Percentiles rank a stretch among this genome's conserved stretches.
Evolutionary conservation across 2,329 filamentous ascomycete species (phyloP).

Genomic region (Monilinia polystroma): DNA sequence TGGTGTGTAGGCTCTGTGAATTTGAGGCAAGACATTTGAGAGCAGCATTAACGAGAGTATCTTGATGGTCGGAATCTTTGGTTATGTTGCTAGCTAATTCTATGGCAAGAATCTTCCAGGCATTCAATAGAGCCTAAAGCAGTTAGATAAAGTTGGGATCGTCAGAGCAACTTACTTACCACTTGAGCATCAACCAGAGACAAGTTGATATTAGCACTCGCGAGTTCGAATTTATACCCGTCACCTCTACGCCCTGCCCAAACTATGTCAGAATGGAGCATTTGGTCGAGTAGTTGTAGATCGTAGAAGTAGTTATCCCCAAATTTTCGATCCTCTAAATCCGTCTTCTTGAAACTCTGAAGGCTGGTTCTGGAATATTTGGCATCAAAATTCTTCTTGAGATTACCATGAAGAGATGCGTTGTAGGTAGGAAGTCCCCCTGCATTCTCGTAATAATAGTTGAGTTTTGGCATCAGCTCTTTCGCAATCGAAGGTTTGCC

Average conservation of each 20-base stretch:
- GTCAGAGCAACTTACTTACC: conserved; percentile 48
- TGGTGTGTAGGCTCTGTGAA: conserved; percentile 66
- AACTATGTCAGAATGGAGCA: conserved; percentile 73
- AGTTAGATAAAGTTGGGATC: conserved; percentile 34
- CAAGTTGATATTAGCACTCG: conserved; percentile 83
- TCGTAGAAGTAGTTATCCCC: conserved; percentile 85
- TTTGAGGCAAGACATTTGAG: conserved; percentile 79
- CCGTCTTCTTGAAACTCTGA: conserved; percentile 77
- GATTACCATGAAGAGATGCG: conserved; percentile 77
- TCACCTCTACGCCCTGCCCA: conserved; percentile 70
- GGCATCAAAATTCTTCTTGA: conserved; percentile 78
- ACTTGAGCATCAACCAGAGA: conserved; percentile 92
- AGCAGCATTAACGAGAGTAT: conserved; percentile 59
- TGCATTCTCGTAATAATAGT: conserved; percentile 77
- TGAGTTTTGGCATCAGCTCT: conserved; percentile 69
- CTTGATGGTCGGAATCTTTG: conserved; percentile 32
- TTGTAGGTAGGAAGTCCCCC: conserved; percentile 83
- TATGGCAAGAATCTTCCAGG: conserved; percentile 84
- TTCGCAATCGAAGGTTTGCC: conserved; percentile 67
- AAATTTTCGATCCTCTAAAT: conserved; percentile 62
- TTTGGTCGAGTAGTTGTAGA: conserved; percentile 67
- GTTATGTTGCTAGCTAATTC: conserved; percentile 66
- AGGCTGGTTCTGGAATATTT: conserved; percentile 73
- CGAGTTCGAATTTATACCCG: conserved; percentile 80
- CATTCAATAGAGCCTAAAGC: conserved; percentile 70